phyloP scores from a whole-genome alignment of 257 asterid genomes.

The Avicennia marina region DNA sequence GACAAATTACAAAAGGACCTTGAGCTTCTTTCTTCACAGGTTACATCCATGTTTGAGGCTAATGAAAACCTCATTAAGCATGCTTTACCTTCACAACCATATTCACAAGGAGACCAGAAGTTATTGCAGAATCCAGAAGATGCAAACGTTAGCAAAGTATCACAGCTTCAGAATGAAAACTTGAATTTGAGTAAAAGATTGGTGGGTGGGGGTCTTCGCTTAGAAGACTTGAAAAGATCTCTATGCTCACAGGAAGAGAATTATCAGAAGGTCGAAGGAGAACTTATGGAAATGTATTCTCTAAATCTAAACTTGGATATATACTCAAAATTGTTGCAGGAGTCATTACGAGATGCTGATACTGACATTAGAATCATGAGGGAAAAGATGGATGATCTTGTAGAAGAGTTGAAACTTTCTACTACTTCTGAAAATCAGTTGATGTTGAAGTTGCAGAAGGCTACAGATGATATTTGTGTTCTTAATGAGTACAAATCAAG shows the following conservation, averaged over 20 bases:
- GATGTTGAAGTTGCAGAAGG: constrained; percentile 56
- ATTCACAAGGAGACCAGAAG: constrained; percentile 18
- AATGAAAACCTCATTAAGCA: constrained; percentile 83
- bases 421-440: constrained; percentile 53
- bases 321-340: constrained; percentile 65
- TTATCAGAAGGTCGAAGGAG: constrained; percentile 77
- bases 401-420: constrained; percentile 51
- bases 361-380: constrained; percentile 33
- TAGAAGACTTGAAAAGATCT: constrained; percentile 80
- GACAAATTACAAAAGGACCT: constrained; percentile 93
- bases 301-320: constrained; percentile 65
- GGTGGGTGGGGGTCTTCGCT: constrained; percentile 62
- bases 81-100: constrained; percentile 54
- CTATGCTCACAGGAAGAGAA: constrained; percentile 72
- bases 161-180: constrained; percentile 36
- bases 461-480: constrained; percentile 50
- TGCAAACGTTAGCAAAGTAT: constrained; percentile 23
- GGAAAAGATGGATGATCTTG: constrained; percentile 42
- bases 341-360: constrained; percentile 53
- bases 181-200: constrained; percentile 38
- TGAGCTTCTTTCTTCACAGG: constrained; percentile 93
- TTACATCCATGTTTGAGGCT: constrained; percentile 81
- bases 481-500: constrained; percentile 58
- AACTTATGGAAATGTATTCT: constrained; percentile 69
- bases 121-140: constrained; percentile 31